Percentiles rank a stretch among this genome's conserved stretches.
Evolutionary conservation across 495 filamentous ascomycete genomes (phyloP).

Genomic region (Amphirosellinia nigrospora): DNA sequence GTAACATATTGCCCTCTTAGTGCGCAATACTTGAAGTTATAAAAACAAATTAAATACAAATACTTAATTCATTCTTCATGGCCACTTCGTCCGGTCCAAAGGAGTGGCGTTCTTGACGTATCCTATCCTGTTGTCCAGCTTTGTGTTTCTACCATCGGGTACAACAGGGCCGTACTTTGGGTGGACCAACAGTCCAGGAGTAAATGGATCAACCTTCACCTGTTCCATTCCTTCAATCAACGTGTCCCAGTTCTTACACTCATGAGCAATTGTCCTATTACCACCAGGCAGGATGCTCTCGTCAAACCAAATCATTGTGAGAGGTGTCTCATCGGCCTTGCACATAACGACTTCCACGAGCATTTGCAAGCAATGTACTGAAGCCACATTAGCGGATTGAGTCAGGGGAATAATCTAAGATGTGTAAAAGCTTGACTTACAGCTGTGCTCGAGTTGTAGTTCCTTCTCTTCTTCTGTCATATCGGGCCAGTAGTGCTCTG

Average conservation of each 20-base stretch:
- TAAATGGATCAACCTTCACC: constrained; percentile 21
- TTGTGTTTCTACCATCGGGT: constrained; percentile 17
- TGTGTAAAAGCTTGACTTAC: neutral
- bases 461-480: constrained; percentile 24
- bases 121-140: constrained; percentile 22
- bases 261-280: constrained; percentile 23
- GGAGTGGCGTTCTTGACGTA: constrained; percentile 20
- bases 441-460: constrained; percentile 19
- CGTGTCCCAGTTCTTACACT: constrained; percentile 22
- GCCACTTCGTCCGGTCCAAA: constrained; percentile 12
- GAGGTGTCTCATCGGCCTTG: constrained; percentile 19
- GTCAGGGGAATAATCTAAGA: too few species aligned
- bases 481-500: constrained; percentile 19
- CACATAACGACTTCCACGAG: constrained; percentile 16
- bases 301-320: constrained; percentile 21
- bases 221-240: constrained; percentile 21
- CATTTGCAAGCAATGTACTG: constrained; percentile 24
- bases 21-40: neutral
- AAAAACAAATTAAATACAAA: neutral
- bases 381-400: neutral
- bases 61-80: neutral
- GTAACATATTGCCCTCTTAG: neutral
- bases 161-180: constrained; percentile 23
- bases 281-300: constrained; percentile 23
- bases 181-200: constrained; percentile 15